Evolutionary conservation across 257 asterid species (phyloP), one percentile per base, ranked within the genome.

Genomic region (Pogostemon cablin): DNA sequence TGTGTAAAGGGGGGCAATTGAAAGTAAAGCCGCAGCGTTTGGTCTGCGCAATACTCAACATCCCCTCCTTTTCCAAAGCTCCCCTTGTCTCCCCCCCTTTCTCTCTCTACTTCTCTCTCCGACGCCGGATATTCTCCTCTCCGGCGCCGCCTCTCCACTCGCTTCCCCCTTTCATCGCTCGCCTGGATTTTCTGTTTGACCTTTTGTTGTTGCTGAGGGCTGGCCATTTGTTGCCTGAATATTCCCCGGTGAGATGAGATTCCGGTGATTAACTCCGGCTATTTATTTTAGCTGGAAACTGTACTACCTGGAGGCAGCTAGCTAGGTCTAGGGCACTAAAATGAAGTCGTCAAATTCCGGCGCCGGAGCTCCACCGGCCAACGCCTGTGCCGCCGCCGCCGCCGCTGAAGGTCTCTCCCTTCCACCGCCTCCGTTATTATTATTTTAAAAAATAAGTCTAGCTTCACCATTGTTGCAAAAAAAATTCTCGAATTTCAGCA

Each of bases 11-110:
- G 96, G 88, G 88, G 95, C 92, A 89, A 77, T 86, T 80, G 56
- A 82, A 85, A 79, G 86, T 39, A 17, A 75, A 75, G 71, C 50
- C 72, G 86, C 92, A 84, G 90, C 95, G 84, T 88, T 87, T 92
- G 96, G 98, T 89, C 96, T 86, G 83, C 85, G 88, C 87, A 75
- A 78, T 81, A 73, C 88, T 87, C 83, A 84, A 88, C 96, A 92
- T 83, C 80, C 75, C 80, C 47, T 81, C 88, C 84, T 86, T 92
- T 92, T 78, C 87, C 92, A 87, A 90, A 86, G 88, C 91, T 82
- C 76, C 81, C 67, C 80, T 77, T 88, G 95, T 88, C 95, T 62
- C 88, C 89, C 65, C 68, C 12, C 59, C 67, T 73, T 34, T 73
- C 86, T 76, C 80, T 68, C 79, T 70, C 84, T 86, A 9, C 34